Conservation (phyloP, 805 yeast species). For the Blastobotrys parvus region DNA sequence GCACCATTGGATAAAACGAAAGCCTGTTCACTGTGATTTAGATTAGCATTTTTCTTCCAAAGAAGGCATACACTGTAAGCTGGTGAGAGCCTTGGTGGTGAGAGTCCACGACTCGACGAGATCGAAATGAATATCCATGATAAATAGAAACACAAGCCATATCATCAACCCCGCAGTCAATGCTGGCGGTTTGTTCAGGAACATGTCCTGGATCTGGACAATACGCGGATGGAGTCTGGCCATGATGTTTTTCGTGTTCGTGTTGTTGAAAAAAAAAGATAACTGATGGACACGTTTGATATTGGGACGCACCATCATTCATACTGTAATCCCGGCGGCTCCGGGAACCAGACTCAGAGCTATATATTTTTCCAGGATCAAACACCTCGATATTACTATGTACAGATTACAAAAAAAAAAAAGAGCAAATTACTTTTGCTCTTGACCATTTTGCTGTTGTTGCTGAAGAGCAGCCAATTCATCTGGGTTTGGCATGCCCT, state of each 20-base stretch:
- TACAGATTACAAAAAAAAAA: too few relatives aligned
- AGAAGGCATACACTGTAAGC: slow-evolving; percentile 31
- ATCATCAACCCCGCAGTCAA: slow-evolving; percentile 18
- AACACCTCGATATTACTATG: too few relatives aligned
- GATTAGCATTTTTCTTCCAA: neutral
- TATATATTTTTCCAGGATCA: too few relatives aligned
- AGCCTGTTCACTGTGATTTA: slow-evolving; percentile 34
- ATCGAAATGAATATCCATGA: slow-evolving; percentile 10
- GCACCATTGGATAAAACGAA: slow-evolving; percentile 70
- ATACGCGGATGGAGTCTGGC: too few relatives aligned
- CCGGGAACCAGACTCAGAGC: too few relatives aligned
- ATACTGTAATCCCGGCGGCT: too few relatives aligned
- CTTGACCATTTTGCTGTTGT: too few relatives aligned
- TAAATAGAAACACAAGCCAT: slow-evolving; percentile 13
- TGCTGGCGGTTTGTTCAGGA: slow-evolving; percentile 17
- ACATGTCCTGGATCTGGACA: neutral
- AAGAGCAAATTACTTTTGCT: too few relatives aligned
- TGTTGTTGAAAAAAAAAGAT: too few relatives aligned
- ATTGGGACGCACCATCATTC: too few relatives aligned
- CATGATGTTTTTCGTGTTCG: too few relatives aligned
- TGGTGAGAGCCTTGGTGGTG: slow-evolving; percentile 46
- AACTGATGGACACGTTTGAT: too few relatives aligned
- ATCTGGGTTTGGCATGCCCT: slow-evolving; percentile 38
- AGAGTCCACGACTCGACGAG: slow-evolving; percentile 34
- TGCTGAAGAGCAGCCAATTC: slow-evolving; percentile 23